These are phyloP conservation scores for Holtermannia corniformis DNA, from an alignment of 768 basidiomycete species.

Conservation along the genomic window DNA sequence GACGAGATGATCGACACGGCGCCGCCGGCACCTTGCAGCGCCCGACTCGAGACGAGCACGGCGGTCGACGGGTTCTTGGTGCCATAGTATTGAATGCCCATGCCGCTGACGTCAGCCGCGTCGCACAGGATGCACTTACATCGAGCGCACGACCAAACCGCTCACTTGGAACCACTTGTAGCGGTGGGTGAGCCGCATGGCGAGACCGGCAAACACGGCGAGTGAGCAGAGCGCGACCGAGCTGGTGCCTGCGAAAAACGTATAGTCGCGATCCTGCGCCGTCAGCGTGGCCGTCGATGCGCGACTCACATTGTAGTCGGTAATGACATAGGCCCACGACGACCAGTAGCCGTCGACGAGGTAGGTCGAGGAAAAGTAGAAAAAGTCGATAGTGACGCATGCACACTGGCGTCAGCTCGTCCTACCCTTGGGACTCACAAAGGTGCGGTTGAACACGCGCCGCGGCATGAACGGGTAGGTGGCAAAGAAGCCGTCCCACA, in stretches of 20 bases:
- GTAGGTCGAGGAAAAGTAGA: conserved; percentile 25
- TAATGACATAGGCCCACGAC: conserved; percentile 37
- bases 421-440: conserved; percentile 24
- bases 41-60: conserved; percentile 33
- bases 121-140: conserved; percentile 21
- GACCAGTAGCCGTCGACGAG: conserved; percentile 17
- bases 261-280: conserved; percentile 11
- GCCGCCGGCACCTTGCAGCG: conserved; percentile 32
- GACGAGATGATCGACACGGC: conserved; percentile 35
- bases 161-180: conserved; percentile 39
- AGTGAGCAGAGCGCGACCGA: conserved; percentile 33
- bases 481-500: conserved; percentile 42
- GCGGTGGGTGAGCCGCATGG: conserved; percentile 34
- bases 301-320: conserved; percentile 39
- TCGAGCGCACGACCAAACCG: conserved; percentile 25
- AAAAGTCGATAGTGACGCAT: conserved; percentile 25
- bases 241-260: conserved; percentile 10
- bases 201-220: conserved; percentile 32
- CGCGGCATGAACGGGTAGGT: conserved; percentile 41
- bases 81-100: conserved; percentile 22
- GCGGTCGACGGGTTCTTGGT: conserved; percentile 21
- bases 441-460: conserved; percentile 42
- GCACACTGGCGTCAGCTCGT: background rate
- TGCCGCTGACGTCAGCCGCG: conserved; percentile 17
- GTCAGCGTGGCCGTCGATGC: background rate